phyloP scores from a whole-genome alignment of 306 rosid species.

The Spatholobus suberectus region DNA sequence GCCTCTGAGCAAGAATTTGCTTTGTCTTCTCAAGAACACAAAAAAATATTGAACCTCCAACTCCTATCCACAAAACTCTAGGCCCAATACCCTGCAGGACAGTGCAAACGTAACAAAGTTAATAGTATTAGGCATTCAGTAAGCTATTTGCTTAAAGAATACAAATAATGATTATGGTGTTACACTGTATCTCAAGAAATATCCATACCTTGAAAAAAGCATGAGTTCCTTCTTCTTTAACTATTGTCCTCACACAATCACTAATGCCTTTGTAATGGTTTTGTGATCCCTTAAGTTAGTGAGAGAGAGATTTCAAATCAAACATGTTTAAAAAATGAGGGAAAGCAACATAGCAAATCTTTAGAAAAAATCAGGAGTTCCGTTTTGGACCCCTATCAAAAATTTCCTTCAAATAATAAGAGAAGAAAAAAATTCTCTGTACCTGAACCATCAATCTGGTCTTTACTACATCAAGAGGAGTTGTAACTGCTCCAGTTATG shows the following conservation, averaged over 20 bases:
- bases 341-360: neutral
- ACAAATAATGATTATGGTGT: neutral
- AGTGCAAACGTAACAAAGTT: neutral
- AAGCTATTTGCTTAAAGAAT: neutral
- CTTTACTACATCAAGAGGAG: conserved; percentile 94
- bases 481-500: conserved; percentile 86
- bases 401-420: neutral
- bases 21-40: conserved; percentile 79
- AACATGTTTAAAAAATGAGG: neutral
- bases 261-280: conserved; percentile 68
- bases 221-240: conserved; percentile 78
- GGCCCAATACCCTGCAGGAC: conserved; percentile 73
- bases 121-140: neutral
- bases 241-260: conserved; percentile 73
- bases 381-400: neutral
- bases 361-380: neutral
- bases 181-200: conserved; percentile 11
- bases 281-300: conserved; percentile 62
- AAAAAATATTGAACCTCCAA: conserved; percentile 86
- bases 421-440: neutral
- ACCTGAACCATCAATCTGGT: conserved; percentile 76
- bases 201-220: conserved; percentile 71
- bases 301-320: conserved; percentile 7
- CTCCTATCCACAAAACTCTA: conserved; percentile 81
- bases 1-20: conserved; percentile 57